Base-by-base conservation (phyloP, 805 yeast genomes). In the Starmerella gropengiesseri region DNA sequence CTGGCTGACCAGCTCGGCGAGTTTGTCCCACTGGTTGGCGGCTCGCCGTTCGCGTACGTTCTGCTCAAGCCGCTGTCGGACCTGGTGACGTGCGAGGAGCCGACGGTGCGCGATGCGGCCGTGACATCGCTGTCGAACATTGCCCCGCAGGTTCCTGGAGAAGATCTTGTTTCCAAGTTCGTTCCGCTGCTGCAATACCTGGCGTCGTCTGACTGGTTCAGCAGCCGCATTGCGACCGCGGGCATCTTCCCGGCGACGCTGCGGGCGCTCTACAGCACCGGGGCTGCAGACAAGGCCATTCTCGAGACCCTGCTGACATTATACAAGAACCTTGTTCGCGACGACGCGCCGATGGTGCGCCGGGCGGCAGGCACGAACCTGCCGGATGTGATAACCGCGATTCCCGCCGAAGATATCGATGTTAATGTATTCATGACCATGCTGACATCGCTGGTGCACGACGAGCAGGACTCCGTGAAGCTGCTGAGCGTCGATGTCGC, bases 311-410 rank as follows among this genome's bases (percentile, higher is more conserved):
- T 91, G 46, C 69, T 86, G 49, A 69, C 71, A 31, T 63, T 79
- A 33, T 89, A 78, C 61, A 68, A 74, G 46, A 81, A 77, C 52
- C 68, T 91, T 52, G 74, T 82, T 37, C 74, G 73, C 50, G 97
- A 91, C 61, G 98, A 91, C 46, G 83, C 94, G 16, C 98, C 99
- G 48, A 86, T 91, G 95, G 97, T 91, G 17, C 78, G 95, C 63
- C 78, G 96, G 59, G 81, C 95, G 8, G 93, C 96, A 13, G 97
- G 94, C 6, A 75, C 75, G 31, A 75, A 81, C 56, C 71, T 91
- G 52, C 95, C 98, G 3, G 67, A 62, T 28, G 65, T 89, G 43
- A 75, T 89, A 49, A 75, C 78, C 51, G 64, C 74, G 40, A 69
- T 81, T 44, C 47, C 50, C 7, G 21, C 36, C 16, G 13, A 21